phyloP scores from a whole-genome alignment of 345 rosid species.

The Hibiscus mutabilis region DNA sequence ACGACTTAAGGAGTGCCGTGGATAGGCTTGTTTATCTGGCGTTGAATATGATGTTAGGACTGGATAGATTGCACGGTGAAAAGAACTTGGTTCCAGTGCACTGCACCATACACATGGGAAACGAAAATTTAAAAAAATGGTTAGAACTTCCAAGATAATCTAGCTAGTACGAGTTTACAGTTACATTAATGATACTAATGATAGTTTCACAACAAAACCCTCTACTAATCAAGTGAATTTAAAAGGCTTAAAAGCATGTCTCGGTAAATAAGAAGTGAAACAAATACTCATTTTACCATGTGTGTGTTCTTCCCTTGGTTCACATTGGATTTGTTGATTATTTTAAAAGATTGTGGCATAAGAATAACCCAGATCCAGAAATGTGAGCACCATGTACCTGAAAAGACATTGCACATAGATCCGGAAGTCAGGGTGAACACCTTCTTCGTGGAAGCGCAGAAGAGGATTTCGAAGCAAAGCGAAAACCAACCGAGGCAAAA shows the following conservation, averaged over 20 bases:
- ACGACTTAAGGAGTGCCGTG: slow-evolving; percentile 90
- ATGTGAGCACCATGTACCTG: slow-evolving; percentile 46
- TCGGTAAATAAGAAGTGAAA: not conserved
- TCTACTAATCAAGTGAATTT: not conserved
- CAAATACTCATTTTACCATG: not conserved
- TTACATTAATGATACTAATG: not conserved
- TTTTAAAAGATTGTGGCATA: not conserved
- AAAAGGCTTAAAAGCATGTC: not conserved
- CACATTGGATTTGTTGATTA: not conserved
- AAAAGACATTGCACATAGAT: slow-evolving; percentile 96
- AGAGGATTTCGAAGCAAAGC: slow-evolving; percentile 95
- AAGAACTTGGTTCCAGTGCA: slow-evolving; percentile 83
- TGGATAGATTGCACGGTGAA: slow-evolving; percentile 85
- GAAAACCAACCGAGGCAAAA: slow-evolving; percentile 81
- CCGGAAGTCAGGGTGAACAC: slow-evolving; percentile 93
- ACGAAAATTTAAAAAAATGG: not conserved
- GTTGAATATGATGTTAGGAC: slow-evolving; percentile 64
- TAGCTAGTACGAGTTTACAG: not conserved
- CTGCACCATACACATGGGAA: slow-evolving; percentile 35
- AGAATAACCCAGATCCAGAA: not conserved
- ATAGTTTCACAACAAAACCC: not conserved
- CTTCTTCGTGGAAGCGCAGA: slow-evolving; percentile 95
- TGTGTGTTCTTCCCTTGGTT: not conserved
- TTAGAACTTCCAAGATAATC: not conserved
- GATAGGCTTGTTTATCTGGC: slow-evolving; percentile 84